Base-by-base conservation (phyloP, 2,329 filamentous ascomycete genomes). In the Didymella pinodella region DNA sequence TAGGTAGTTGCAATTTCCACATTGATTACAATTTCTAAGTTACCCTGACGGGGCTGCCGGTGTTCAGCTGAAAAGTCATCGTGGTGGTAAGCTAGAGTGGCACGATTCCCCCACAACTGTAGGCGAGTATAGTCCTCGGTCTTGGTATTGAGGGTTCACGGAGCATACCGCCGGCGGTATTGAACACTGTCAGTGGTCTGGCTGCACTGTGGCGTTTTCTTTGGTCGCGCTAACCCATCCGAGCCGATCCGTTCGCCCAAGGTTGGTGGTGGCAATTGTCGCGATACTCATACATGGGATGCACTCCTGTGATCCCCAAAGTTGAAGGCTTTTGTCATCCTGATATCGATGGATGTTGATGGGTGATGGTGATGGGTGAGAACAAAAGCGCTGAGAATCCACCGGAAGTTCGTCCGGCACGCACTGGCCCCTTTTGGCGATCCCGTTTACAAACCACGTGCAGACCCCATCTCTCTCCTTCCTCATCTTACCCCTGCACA, bases 1-100 rank as follows among this genome's bases (percentile, higher is more conserved):
- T 36, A 57, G 44, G 36, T 7, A 11, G 8, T 28, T 28, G 34
- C 18, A 57, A 57, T 57, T 48, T 52, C 54, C 54, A 57, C 54
- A 57, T 57, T 32, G 36, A n/a, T 25, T 44, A 36, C 28, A 36
- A 48, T 44, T 44, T 51, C 28, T 43, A 34, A 34, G 26, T 28
- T 48, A 20, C 22, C 36, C 22, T 36, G 43, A 57, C 48, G 54
- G 54, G 44, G 48, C 36, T 32, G 22, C 54, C 43, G 48, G n/a
- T 18, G 20, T 34, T 52, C 54, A 57, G 54, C 54, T 57, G 54
- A 53, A 36, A 38, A 44, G 22, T n/a, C 16, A 36, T 48, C 10
- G 28, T 52, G 28, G 40, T 52, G 49, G 49, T 52, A 22, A 45
- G 44, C 54, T 57, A 57, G 43, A 51, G n/a, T 44, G 48, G 25